Conservation (phyloP, 2,329 filamentous ascomycete species). For the Neofusicoccum ribis region DNA sequence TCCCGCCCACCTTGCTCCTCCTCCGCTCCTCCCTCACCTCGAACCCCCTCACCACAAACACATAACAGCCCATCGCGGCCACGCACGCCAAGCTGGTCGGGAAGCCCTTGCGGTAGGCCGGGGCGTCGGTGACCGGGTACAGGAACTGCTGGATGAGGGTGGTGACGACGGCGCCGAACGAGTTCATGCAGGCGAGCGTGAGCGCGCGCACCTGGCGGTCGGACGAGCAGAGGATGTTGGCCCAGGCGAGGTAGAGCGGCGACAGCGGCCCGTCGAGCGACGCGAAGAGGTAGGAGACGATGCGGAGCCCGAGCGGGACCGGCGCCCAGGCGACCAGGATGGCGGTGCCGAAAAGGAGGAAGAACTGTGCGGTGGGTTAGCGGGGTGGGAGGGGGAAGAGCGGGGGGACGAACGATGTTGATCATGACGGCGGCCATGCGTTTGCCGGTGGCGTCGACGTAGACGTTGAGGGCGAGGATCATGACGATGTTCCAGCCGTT, state of each 20-base stretch:
- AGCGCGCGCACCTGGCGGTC: slow-evolving; percentile 39
- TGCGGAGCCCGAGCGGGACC: slow-evolving; percentile 27
- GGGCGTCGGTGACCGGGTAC: background rate
- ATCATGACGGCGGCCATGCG: slow-evolving; percentile 35
- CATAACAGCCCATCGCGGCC: background rate
- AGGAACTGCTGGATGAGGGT: background rate
- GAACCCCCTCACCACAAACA: slow-evolving; percentile 6
- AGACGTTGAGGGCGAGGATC: slow-evolving; percentile 1
- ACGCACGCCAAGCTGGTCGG: background rate
- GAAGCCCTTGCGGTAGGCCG: background rate
- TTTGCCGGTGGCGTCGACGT: slow-evolving; percentile 35
- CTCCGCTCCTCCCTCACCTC: background rate
- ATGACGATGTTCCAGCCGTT: slow-evolving; percentile 1
- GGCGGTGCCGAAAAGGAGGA: slow-evolving; percentile 1
- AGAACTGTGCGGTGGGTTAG: background rate
- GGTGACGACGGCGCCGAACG: slow-evolving; percentile 24
- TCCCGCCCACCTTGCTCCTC: background rate
- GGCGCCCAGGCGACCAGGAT: background rate
- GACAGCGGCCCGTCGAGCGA: slow-evolving; percentile 39
- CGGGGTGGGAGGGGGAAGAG: background rate
- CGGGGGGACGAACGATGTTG: slow-evolving; percentile 25
- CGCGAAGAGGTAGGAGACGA: slow-evolving; percentile 39
- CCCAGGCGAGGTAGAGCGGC: slow-evolving; percentile 39
- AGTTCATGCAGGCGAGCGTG: slow-evolving; percentile 40
- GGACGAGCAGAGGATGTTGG: slow-evolving; percentile 36